Evolutionary conservation across 768 basidiomycete species (phyloP).

Genomic region (Boletus sp.): DNA sequence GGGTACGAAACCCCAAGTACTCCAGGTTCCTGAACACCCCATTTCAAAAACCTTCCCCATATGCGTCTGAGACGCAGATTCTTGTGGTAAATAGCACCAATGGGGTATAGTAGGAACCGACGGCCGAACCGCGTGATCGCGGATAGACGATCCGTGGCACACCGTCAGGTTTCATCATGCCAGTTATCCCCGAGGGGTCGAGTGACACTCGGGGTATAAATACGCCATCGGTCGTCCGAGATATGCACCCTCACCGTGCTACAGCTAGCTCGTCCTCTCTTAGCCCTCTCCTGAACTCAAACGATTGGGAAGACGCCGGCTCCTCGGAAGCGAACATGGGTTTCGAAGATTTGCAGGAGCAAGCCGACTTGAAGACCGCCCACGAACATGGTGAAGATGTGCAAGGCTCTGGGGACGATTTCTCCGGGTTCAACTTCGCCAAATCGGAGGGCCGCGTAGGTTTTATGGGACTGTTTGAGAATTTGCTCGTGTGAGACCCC

Average conservation of each 20-base stretch:
- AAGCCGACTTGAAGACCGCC: neutral
- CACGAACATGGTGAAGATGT: conserved; percentile 1
- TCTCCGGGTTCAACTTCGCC: conserved; percentile 10
- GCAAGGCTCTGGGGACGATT: neutral
- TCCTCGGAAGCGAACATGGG: conserved; percentile 10
- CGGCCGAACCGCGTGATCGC: neutral
- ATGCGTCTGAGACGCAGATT: neutral
- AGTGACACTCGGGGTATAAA: conserved; percentile 16
- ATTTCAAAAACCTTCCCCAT: neutral
- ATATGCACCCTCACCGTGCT: neutral
- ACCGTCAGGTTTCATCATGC: neutral
- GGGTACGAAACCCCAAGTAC: neutral
- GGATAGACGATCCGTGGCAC: neutral
- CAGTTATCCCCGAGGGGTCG: neutral
- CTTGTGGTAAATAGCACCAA: neutral
- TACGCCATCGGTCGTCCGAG: neutral
- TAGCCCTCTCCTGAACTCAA: neutral
- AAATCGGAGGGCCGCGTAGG: conserved; percentile 23
- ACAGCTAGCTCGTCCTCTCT: conserved; percentile 18
- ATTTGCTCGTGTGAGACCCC: conserved; percentile 23
- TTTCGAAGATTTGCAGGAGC: neutral
- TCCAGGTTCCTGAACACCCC: neutral
- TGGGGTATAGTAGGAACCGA: neutral
- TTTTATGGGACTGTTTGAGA: conserved; percentile 29
- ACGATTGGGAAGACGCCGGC: conserved; percentile 6